phyloP scores from a whole-genome alignment of 441 rosid genomes.

The Pelargonium citronellum region DNA sequence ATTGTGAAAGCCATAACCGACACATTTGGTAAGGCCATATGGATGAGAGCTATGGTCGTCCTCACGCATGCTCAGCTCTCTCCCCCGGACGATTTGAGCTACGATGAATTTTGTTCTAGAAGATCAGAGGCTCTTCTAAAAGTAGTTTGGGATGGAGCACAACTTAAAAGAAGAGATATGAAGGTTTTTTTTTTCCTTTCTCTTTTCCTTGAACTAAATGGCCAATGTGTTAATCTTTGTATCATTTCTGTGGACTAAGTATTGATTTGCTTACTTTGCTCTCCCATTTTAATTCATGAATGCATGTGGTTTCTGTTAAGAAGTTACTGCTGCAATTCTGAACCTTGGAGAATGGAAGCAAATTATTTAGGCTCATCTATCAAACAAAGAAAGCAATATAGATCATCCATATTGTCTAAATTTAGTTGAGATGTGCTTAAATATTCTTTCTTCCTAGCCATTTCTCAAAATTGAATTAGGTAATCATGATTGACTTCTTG shows the following conservation, averaged over 20 bases:
- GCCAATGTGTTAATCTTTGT: neutral
- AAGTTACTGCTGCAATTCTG: too few species aligned
- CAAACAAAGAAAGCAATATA: neutral
- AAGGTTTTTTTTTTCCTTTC: conserved; percentile 25
- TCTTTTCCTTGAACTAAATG: neutral
- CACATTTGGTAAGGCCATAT: conserved; percentile 46
- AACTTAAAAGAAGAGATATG: conserved; percentile 35
- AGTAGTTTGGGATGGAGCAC: conserved; percentile 37
- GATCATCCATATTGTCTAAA: neutral
- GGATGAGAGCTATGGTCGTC: conserved; percentile 48
- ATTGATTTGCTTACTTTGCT: neutral
- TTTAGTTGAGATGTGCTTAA: neutral
- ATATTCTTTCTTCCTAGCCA: neutral
- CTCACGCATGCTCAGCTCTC: conserved; percentile 55
- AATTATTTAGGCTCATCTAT: neutral
- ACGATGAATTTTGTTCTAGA: conserved; percentile 38
- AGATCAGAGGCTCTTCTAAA: conserved; percentile 46
- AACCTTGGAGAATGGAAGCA: too few species aligned
- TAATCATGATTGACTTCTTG: neutral
- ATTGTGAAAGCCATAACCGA: conserved; percentile 42
- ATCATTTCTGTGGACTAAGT: neutral
- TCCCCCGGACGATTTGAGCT: conserved; percentile 47
- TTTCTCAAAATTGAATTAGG: neutral
- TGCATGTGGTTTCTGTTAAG: neutral
- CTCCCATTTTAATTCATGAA: neutral